These are phyloP conservation scores for Dimocarpus longan DNA, from an alignment of 345 rosid species.

Conservation along the genomic window DNA sequence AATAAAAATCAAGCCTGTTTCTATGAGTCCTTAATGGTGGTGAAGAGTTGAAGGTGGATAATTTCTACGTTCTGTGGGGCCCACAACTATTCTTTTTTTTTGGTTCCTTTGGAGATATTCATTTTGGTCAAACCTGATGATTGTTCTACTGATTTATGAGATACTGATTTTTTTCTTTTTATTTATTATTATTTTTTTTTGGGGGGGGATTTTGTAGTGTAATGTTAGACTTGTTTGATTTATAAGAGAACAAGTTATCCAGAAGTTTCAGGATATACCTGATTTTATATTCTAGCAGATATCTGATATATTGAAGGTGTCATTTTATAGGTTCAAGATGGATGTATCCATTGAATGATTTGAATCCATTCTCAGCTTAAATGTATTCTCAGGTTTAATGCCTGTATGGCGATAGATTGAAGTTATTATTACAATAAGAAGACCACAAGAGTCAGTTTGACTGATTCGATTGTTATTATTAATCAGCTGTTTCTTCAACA, in stretches of 20 bases:
- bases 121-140: no score
- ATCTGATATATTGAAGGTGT: background rate
- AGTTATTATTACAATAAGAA: background rate
- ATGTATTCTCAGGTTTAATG: background rate
- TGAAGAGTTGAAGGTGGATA: no score
- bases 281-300: background rate
- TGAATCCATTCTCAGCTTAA: background rate
- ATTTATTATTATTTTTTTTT: no score
- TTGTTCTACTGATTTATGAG: no score
- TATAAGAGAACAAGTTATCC: no score
- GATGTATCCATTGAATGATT: background rate
- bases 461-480: background rate
- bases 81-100: no score
- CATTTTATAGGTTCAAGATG: background rate
- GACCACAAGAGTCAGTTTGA: background rate
- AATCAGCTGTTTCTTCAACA: background rate
- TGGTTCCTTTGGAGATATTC: no score
- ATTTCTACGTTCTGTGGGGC: no score
- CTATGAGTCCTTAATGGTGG: no score
- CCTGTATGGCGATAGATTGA: background rate
- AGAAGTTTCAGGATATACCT: background rate
- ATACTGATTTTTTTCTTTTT: no score
- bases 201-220: no score
- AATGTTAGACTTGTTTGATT: background rate
- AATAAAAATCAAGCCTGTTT: no score